Percentiles rank a stretch among this genome's conserved stretches.
These are phyloP conservation scores for Hysterium pulicare DNA, from an alignment of 2,329 filamentous ascomycete species.

Conservation along the genomic window DNA sequence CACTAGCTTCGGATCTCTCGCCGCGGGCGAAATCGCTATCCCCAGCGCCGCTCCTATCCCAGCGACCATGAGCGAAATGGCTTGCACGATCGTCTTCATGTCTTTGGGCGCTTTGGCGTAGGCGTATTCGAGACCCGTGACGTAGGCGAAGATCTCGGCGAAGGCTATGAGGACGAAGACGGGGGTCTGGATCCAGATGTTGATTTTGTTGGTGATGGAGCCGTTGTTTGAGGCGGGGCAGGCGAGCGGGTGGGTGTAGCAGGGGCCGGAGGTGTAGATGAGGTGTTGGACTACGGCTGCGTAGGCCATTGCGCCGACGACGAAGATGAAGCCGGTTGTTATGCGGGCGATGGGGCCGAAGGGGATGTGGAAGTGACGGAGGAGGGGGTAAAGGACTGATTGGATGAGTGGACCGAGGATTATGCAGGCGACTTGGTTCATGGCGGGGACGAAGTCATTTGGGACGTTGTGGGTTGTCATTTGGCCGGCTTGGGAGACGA, in stretches of 20 bases:
- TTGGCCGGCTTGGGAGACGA: conserved; percentile 35
- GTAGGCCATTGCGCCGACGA: conserved; percentile 18
- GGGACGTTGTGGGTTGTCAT: conserved; percentile 32
- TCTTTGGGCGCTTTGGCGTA: conserved; percentile 36
- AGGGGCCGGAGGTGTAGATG: conserved; percentile 25
- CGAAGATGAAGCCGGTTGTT: conserved; percentile 29
- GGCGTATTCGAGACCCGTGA: conserved; percentile 34
- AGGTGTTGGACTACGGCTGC: conserved; percentile 22
- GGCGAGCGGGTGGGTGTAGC: conserved; percentile 33
- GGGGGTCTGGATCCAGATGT: conserved; percentile 31
- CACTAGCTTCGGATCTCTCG: conserved; percentile 6
- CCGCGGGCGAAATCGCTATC: conserved; percentile 11
- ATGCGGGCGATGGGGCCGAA: conserved; percentile 29
- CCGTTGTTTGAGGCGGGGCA: conserved; percentile 26
- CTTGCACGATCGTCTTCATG: conserved; percentile 24
- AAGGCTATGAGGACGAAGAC: conserved; percentile 28
- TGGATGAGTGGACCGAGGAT: conserved; percentile 30
- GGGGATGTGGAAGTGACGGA: conserved; percentile 24
- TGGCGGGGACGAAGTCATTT: conserved; percentile 33
- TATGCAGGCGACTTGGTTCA: conserved; percentile 34
- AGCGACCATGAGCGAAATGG: conserved; percentile 12
- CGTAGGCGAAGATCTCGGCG: conserved; percentile 35
- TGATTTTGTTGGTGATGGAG: conserved; percentile 30
- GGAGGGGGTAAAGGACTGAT: conserved; percentile 24
- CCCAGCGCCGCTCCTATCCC: conserved; percentile 13